A percentile compares a stretch with the other conserved stretches of the same genome.
phyloP scores from a whole-genome alignment of 2,329 filamentous ascomycete genomes.

The Cercospora berteroae region DNA sequence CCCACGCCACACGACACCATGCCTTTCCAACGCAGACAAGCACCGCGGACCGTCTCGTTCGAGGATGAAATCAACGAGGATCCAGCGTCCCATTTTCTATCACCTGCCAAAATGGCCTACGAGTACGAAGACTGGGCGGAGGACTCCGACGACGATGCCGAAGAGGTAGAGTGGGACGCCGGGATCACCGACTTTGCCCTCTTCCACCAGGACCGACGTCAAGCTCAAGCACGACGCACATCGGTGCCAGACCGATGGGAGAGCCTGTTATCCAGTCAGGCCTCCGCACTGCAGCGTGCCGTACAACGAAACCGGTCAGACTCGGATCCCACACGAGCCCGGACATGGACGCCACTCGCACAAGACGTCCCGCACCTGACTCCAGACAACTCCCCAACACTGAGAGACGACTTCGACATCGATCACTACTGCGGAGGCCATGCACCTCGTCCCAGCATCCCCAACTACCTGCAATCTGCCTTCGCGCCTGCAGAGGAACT shows the following conservation, averaged over 20 bases:
- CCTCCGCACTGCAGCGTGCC: conserved; percentile 29
- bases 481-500: conserved; percentile 19
- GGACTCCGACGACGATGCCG: conserved; percentile 30
- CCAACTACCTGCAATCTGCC: conserved; percentile 27
- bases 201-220: conserved; percentile 32
- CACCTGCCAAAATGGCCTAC: conserved; percentile 29
- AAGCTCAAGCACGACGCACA: conserved; percentile 28
- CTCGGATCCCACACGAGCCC: conserved; percentile 13
- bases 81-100: conserved; percentile 35
- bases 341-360: conserved; percentile 24
- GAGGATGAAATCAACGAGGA: conserved; percentile 34
- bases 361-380: conserved; percentile 34
- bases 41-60: conserved; percentile 15
- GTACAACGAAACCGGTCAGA: conserved; percentile 27
- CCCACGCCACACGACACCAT: conserved; percentile 15
- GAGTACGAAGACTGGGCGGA: conserved; percentile 35
- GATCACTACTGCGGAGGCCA: conserved; percentile 22
- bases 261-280: conserved; percentile 29
- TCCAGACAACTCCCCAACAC: conserved; percentile 35
- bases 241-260: conserved; percentile 31
- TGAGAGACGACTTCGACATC: conserved; percentile 33
- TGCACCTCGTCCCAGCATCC: conserved; percentile 19
- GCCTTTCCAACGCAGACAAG: conserved; percentile 9
- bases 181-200: conserved; percentile 38
- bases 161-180: conserved; percentile 34